Conservation (phyloP, 2,329 filamentous ascomycete species). For the Shiraia sp. region DNA sequence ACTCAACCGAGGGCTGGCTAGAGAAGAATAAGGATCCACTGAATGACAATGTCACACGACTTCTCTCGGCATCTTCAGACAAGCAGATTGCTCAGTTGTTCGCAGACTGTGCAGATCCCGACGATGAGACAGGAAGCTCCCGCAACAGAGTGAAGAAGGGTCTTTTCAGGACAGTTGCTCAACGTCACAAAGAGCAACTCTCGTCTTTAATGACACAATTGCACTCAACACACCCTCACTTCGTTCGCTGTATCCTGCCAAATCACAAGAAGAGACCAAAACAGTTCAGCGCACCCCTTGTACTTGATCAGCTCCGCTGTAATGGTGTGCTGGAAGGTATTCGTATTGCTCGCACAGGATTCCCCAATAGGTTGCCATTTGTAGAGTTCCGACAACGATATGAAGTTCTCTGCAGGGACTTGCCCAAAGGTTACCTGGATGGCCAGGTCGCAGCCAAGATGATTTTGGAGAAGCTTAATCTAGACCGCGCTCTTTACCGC, state of each 20-base stretch:
- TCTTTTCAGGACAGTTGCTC: constrained; percentile 92
- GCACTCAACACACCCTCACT: constrained; percentile 95
- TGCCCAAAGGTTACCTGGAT: constrained; percentile 89
- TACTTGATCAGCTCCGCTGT: constrained; percentile 94
- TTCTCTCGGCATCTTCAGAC: constrained; percentile 81
- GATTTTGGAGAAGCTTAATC: constrained; percentile 85
- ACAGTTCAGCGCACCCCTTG: constrained; percentile 86
- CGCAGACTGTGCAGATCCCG: constrained; percentile 79
- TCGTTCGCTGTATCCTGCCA: constrained; percentile 94
- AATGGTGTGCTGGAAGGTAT: constrained; percentile 99
- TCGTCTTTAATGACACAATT: constrained; percentile 93
- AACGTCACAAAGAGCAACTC: constrained; percentile 97
- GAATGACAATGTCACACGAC: constrained; percentile 92
- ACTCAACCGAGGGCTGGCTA: constrained; percentile 91
- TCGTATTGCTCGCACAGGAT: constrained; percentile 92
- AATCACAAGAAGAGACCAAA: constrained; percentile 98
- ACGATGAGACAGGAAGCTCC: constrained; percentile 71
- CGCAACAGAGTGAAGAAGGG: constrained; percentile 92
- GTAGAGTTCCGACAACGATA: constrained; percentile 94
- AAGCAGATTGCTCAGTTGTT: constrained; percentile 85
- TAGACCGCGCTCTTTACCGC: constrained; percentile 85
- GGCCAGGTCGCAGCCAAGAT: constrained; percentile 82
- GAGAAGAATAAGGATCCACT: constrained; percentile 99
- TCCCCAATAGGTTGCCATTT: constrained; percentile 91
- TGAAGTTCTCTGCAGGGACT: constrained; percentile 83